Evolutionary conservation across 768 basidiomycete species (phyloP).

Genomic region (Lactarius sanguifluus): DNA sequence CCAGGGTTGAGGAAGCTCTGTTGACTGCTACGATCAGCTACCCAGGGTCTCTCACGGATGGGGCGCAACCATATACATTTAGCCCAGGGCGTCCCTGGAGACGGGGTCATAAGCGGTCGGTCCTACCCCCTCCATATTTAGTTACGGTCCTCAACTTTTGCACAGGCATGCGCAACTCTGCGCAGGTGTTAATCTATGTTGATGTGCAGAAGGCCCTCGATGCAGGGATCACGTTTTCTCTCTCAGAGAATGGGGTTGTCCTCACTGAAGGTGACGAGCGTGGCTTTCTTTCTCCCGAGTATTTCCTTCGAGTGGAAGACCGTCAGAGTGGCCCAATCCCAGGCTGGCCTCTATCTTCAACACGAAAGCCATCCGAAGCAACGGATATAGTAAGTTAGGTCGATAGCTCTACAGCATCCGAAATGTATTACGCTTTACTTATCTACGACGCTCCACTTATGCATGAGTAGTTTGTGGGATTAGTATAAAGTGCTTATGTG

Average conservation of each 20-base stretch:
- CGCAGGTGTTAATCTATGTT: conserved; percentile 80
- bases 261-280: conserved; percentile 73
- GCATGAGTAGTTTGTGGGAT: not conserved
- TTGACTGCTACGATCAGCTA: conserved; percentile 42
- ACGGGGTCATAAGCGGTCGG: conserved; percentile 75
- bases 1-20: not conserved
- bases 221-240: conserved; percentile 68
- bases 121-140: conserved; percentile 15
- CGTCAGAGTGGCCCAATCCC: conserved; percentile 36
- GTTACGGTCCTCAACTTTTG: not conserved
- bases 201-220: conserved; percentile 68
- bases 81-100: conserved; percentile 70
- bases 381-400: conserved; percentile 5
- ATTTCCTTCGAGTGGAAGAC: conserved; percentile 70
- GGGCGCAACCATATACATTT: conserved; percentile 90
- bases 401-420: not conserved
- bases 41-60: conserved; percentile 80
- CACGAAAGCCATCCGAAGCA: conserved; percentile 1
- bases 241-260: conserved; percentile 87
- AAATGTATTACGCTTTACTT: not conserved
- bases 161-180: conserved; percentile 77
- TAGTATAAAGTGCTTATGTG: not conserved
- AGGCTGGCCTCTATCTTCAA: conserved; percentile 31
- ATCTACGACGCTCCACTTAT: conserved; percentile 6
- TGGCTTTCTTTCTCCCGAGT: conserved; percentile 60